Evolutionary conservation across 495 filamentous ascomycete species (phyloP).

Genomic region (Aspergillus bridgeri): DNA sequence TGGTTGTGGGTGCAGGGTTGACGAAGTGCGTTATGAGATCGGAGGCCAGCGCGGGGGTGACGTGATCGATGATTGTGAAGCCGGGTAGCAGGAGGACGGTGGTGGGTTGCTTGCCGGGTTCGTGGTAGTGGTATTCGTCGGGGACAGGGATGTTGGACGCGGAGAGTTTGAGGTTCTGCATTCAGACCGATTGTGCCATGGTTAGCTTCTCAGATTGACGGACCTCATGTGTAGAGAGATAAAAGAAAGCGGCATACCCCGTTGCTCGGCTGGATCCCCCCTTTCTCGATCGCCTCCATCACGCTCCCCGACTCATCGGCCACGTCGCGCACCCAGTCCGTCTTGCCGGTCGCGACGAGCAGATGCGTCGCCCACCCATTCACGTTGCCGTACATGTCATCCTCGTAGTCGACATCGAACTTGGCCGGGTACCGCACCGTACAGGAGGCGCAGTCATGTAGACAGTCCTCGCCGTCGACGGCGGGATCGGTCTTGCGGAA

Average conservation of each 20-base stretch:
- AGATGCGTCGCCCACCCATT: constrained; percentile 88
- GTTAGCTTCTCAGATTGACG: neutral
- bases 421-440: constrained; percentile 71
- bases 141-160: constrained; percentile 90
- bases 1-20: constrained; percentile 69
- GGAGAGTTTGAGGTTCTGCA: constrained; percentile 80
- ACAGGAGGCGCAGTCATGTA: constrained; percentile 86
- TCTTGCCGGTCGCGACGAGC: constrained; percentile 90
- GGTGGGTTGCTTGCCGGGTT: constrained; percentile 64
- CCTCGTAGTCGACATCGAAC: constrained; percentile 70
- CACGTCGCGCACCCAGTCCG: constrained; percentile 90
- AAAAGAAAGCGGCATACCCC: constrained; percentile 56
- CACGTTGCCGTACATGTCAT: constrained; percentile 80
- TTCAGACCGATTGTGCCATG: neutral
- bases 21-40: constrained; percentile 70
- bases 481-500: constrained; percentile 57
- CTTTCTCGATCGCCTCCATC: constrained; percentile 82
- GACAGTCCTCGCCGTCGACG: constrained; percentile 85
- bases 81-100: constrained; percentile 83
- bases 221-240: neutral
- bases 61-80: constrained; percentile 81
- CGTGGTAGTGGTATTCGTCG: constrained; percentile 50
- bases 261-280: constrained; percentile 61
- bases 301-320: constrained; percentile 88
- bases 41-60: constrained; percentile 71